Percentiles rank a stretch among this genome's conserved stretches.
phyloP scores from a whole-genome alignment of 2,329 filamentous ascomycete species.

The Cladobotryum protrusum region DNA sequence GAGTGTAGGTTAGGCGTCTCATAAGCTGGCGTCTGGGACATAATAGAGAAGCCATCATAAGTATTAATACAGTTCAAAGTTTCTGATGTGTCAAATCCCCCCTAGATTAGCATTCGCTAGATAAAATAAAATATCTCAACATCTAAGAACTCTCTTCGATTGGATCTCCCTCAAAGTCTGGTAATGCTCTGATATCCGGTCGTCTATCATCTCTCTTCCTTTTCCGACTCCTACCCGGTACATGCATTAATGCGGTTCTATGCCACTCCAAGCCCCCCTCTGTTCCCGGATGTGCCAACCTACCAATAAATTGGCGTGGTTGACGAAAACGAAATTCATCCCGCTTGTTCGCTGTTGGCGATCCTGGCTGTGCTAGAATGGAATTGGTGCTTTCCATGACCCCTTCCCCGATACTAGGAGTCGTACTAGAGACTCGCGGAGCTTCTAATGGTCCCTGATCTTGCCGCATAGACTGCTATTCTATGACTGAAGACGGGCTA shows the following conservation, averaged over 20 bases:
- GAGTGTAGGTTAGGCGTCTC: no score
- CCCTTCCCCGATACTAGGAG: not conserved
- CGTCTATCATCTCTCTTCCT: slow-evolving; percentile 20
- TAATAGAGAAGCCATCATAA: no score
- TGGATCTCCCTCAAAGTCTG: slow-evolving; percentile 27
- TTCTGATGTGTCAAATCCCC: no score
- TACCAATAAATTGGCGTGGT: slow-evolving; percentile 27
- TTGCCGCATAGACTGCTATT: not conserved
- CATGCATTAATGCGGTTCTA: slow-evolving; percentile 6
- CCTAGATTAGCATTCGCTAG: no score
- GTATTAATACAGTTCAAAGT: no score
- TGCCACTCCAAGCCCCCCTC: not conserved
- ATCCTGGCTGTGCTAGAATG: not conserved
- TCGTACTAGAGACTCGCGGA: not conserved
- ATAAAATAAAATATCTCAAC: no score
- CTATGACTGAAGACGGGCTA: not conserved
- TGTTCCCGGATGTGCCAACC: slow-evolving; percentile 16
- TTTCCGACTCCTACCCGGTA: slow-evolving; percentile 12
- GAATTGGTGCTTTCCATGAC: not conserved
- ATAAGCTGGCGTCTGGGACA: no score
- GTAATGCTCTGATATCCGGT: slow-evolving; percentile 28
- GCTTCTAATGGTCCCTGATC: not conserved
- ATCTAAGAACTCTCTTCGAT: slow-evolving; percentile 22
- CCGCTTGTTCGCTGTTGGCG: slow-evolving; percentile 1
- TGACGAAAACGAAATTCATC: slow-evolving; percentile 24